A percentile compares a stretch with the other conserved stretches of the same genome.
Conservation (phyloP, 257 asterid species). For the Avicennia marina region DNA sequence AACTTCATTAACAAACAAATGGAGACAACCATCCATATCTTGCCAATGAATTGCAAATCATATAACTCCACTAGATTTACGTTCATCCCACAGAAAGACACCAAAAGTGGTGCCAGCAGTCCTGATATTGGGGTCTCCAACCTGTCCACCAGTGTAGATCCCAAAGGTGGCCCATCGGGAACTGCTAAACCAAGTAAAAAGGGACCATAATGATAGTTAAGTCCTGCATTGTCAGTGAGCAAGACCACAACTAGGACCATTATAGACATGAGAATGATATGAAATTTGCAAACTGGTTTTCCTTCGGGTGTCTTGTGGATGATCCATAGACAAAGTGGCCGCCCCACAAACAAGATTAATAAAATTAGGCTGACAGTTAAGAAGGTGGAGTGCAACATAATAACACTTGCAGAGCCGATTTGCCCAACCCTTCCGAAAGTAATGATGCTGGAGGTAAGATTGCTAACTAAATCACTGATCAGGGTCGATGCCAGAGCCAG, state of each 20-base stretch:
- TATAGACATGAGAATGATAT: slow-evolving; percentile 38
- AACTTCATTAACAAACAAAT: slow-evolving; percentile 35
- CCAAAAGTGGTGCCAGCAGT: slow-evolving; percentile 62
- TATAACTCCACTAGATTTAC: slow-evolving; percentile 47
- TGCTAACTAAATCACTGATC: slow-evolving; percentile 59
- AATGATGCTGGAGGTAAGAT: slow-evolving; percentile 29
- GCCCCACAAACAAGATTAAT: slow-evolving; percentile 42
- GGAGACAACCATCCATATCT: slow-evolving; percentile 27
- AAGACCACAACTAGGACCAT: slow-evolving; percentile 51
- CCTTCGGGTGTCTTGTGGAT: slow-evolving; percentile 77
- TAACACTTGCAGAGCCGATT: slow-evolving; percentile 26
- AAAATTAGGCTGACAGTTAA: slow-evolving; percentile 28
- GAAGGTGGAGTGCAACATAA: slow-evolving; percentile 32
- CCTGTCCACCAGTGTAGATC: slow-evolving; percentile 69
- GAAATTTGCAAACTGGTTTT: slow-evolving; percentile 41
- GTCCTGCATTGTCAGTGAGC: slow-evolving; percentile 59
- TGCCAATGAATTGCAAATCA: slow-evolving; percentile 38
- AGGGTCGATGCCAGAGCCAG: slow-evolving; percentile 70
- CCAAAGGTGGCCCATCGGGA: slow-evolving; percentile 94
- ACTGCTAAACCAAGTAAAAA: slow-evolving; percentile 67
- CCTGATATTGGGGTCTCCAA: slow-evolving; percentile 66
- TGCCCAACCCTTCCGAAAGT: slow-evolving; percentile 43
- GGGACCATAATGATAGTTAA: slow-evolving; percentile 70
- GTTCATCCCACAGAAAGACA: slow-evolving; percentile 73
- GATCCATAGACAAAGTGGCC: slow-evolving; percentile 55